Conservation (phyloP, 2,329 filamentous ascomycete species). For the Monosporascus sp. region DNA sequence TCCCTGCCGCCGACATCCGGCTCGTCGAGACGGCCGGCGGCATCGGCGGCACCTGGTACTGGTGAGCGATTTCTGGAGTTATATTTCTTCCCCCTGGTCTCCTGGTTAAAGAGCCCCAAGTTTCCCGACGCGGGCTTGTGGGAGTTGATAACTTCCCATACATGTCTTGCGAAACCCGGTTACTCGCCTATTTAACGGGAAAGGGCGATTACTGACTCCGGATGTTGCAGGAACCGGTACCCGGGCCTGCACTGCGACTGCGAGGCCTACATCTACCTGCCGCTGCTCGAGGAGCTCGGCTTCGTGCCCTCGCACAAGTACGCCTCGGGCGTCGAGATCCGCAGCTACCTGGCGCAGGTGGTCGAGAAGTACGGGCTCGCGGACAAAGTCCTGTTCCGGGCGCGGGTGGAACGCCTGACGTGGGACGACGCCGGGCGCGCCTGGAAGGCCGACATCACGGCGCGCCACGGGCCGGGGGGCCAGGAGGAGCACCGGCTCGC, state of each 20-base stretch:
- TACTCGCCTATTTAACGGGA: too few relatives aligned
- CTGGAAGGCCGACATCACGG: slow-evolving; percentile 23
- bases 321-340: slow-evolving; percentile 32
- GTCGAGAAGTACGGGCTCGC: slow-evolving; percentile 38
- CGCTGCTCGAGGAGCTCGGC: slow-evolving; percentile 53
- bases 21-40: slow-evolving; percentile 38
- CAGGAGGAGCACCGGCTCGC: slow-evolving; percentile 22
- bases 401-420: slow-evolving; percentile 33
- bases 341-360: slow-evolving; percentile 39
- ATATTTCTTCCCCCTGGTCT: too few relatives aligned
- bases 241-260: slow-evolving; percentile 51
- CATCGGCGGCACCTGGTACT: slow-evolving; percentile 48
- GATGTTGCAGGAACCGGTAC: slow-evolving; percentile 34
- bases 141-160: too few relatives aligned
- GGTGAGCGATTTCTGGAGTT: slow-evolving; percentile 9
- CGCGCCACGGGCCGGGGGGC: slow-evolving; percentile 18
- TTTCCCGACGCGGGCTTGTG: too few relatives aligned
- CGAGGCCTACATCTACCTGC: slow-evolving; percentile 56
- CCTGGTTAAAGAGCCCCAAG: too few relatives aligned
- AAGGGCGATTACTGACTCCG: too few relatives aligned
- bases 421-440: slow-evolving; percentile 39
- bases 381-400: slow-evolving; percentile 41
- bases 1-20: slow-evolving; percentile 32
- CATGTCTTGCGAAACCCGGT: too few relatives aligned
- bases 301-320: slow-evolving; percentile 50